phyloP scores from a whole-genome alignment of 2,329 filamentous ascomycete species.

The Lachnellula willkommii region DNA sequence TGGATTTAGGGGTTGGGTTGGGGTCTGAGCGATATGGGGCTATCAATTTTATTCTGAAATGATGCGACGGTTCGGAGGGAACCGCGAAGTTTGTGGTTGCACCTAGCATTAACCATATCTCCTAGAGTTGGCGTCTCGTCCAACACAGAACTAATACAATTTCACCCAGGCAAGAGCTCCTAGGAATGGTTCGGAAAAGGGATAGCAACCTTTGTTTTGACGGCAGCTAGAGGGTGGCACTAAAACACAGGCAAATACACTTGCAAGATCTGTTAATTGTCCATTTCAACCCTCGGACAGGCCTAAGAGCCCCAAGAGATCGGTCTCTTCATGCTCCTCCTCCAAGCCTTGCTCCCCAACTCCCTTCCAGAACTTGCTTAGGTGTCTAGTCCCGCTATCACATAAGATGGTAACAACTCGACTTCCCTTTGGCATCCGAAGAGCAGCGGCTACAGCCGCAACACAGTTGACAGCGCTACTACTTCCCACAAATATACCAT shows the following conservation, averaged over 20 bases:
- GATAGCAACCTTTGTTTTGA: neutral
- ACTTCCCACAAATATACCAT: slow-evolving; percentile 90
- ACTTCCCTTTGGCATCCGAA: slow-evolving; percentile 55
- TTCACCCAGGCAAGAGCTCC: neutral
- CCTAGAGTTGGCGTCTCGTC: neutral
- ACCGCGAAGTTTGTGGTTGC: neutral
- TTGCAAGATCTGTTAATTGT: neutral
- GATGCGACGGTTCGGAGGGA: neutral
- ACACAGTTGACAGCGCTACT: slow-evolving; percentile 97
- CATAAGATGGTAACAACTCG: slow-evolving; percentile 78
- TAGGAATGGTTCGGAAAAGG: neutral
- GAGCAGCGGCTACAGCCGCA: slow-evolving; percentile 65
- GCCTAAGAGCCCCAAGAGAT: slow-evolving; percentile 48
- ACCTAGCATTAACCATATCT: neutral
- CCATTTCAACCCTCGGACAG: slow-evolving; percentile 29
- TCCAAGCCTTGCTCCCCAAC: slow-evolving; percentile 65
- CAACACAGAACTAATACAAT: neutral
- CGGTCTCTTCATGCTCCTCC: slow-evolving; percentile 44
- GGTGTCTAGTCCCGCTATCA: slow-evolving; percentile 74
- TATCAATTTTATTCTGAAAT: neutral
- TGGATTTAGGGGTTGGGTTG: slow-evolving; percentile 27
- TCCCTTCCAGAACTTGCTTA: slow-evolving; percentile 80
- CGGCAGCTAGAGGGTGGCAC: neutral
- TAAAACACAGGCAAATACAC: neutral
- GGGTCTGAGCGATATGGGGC: slow-evolving; percentile 7